A percentile compares a stretch with the other conserved stretches of the same genome.
These are phyloP conservation scores for Monosporascus ibericus DNA, from an alignment of 2,329 filamentous ascomycete species.

Conservation along the genomic window DNA sequence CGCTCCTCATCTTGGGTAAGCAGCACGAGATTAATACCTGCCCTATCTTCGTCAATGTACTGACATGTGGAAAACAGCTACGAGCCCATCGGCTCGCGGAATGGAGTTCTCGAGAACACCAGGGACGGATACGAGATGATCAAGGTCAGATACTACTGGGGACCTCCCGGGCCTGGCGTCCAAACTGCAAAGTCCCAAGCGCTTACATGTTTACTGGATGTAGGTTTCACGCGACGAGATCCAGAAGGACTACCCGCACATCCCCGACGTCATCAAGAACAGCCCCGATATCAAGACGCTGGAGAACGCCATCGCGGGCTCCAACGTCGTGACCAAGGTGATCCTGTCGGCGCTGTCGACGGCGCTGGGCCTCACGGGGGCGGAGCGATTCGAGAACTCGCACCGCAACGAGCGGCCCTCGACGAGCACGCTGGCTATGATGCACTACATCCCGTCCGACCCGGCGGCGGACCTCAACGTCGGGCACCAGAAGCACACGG, in stretches of 20 bases:
- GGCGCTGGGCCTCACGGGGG: slow-evolving; percentile 37
- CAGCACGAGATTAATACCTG: neutral
- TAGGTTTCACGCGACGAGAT: slow-evolving; percentile 42
- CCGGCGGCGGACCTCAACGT: slow-evolving; percentile 35
- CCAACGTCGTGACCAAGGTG: slow-evolving; percentile 44
- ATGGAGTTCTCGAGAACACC: slow-evolving; percentile 39
- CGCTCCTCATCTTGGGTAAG: slow-evolving; percentile 45
- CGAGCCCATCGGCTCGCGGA: slow-evolving; percentile 42
- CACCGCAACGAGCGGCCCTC: slow-evolving; percentile 46
- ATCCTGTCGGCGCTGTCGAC: slow-evolving; percentile 46
- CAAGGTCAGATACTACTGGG: slow-evolving; percentile 27
- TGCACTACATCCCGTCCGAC: slow-evolving; percentile 46
- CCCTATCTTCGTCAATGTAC: neutral
- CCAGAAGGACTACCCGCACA: slow-evolving; percentile 38
- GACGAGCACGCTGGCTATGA: slow-evolving; percentile 46
- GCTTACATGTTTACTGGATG: neutral
- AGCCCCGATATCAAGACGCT: slow-evolving; percentile 40
- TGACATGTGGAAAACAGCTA: slow-evolving; percentile 27
- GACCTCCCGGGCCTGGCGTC: no score
- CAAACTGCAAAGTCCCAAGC: neutral
- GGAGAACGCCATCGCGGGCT: slow-evolving; percentile 43
- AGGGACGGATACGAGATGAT: slow-evolving; percentile 50
- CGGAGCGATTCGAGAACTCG: slow-evolving; percentile 41
- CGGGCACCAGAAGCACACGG: slow-evolving; percentile 52
- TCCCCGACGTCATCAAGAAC: slow-evolving; percentile 42